phyloP scores from a whole-genome alignment of 2,329 filamentous ascomycete genomes.

The Talaromyces islandicus region DNA sequence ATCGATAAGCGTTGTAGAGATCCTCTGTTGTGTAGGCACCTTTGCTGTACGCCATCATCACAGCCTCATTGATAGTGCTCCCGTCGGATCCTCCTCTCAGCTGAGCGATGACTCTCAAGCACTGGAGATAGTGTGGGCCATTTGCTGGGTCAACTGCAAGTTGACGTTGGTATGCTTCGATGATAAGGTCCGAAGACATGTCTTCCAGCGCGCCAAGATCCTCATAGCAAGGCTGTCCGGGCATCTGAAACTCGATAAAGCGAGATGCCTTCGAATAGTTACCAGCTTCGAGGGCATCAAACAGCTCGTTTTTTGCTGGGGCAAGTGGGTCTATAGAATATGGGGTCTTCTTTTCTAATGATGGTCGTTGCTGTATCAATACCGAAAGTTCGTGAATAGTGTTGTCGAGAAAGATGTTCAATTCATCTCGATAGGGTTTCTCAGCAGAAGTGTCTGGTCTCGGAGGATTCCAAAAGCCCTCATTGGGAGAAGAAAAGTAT shows the following conservation, averaged over 20 bases:
- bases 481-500: constrained; percentile 47
- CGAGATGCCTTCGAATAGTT: constrained; percentile 26
- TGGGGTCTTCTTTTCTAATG: constrained; percentile 31
- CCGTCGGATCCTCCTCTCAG: constrained; percentile 45
- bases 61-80: constrained; percentile 52
- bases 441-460: constrained; percentile 25
- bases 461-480: constrained; percentile 40
- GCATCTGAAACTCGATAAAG: constrained; percentile 20
- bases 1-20: constrained; percentile 52
- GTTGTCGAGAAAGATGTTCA: constrained; percentile 52
- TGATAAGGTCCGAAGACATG: constrained; percentile 57
- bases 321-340: constrained; percentile 25
- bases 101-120: constrained; percentile 54
- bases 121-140: constrained; percentile 58
- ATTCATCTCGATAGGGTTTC: constrained; percentile 34
- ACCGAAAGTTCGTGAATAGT: constrained; percentile 52
- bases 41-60: constrained; percentile 52
- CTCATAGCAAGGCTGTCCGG: constrained; percentile 44
- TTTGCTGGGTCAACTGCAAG: constrained; percentile 49
- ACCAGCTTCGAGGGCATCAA: constrained; percentile 27
- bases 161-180: constrained; percentile 59
- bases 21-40: constrained; percentile 54
- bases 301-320: constrained; percentile 35
- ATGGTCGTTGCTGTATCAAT: constrained; percentile 42
- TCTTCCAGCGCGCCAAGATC: constrained; percentile 58